These are phyloP conservation scores for Erigeron philadelphicus DNA, from an alignment of 140 eudicot genomes.

Conservation along the genomic window DNA sequence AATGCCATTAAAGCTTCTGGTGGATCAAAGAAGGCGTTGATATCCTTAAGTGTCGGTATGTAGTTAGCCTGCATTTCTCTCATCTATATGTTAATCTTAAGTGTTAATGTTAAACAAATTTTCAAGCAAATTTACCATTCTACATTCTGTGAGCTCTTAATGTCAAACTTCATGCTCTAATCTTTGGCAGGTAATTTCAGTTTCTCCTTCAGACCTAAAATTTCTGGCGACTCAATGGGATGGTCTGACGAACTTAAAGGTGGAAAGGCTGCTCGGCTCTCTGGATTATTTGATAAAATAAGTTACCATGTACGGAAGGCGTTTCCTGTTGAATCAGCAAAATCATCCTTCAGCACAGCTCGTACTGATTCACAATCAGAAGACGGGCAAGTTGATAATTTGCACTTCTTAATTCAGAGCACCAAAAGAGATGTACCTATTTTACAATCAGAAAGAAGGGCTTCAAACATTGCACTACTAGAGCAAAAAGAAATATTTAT, in stretches of 20 bases:
- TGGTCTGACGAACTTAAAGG: conserved; percentile 95
- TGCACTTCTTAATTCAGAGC: conserved; percentile 73
- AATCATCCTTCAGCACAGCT: conserved; percentile 63
- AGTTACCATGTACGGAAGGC: conserved; percentile 72
- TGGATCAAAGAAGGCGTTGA: conserved; percentile 65
- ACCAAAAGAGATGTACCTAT: conserved; percentile 63
- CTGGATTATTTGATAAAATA: conserved; percentile 82
- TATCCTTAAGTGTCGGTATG: conserved; percentile 80
- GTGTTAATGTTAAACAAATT: not conserved
- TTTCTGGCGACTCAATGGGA: conserved; percentile 44
- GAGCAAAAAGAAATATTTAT: conserved; percentile 82
- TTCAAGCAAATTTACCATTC: conserved; percentile 3
- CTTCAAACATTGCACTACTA: conserved; percentile 55
- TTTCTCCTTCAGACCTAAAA: conserved; percentile 79
- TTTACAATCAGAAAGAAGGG: conserved; percentile 48
- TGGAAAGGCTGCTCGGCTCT: conserved; percentile 73
- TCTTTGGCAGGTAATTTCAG: conserved; percentile 67
- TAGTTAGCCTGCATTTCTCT: conserved; percentile 9
- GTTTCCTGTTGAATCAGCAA: conserved; percentile 51
- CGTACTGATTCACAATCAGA: conserved; percentile 49
- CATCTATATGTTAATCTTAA: not conserved
- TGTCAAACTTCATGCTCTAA: conserved; percentile 17
- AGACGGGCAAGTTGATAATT: conserved; percentile 37
- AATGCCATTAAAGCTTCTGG: conserved; percentile 62
- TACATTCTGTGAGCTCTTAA: conserved; percentile 4